These are phyloP conservation scores for Rhodotorula glutinis DNA, from an alignment of 1,284 basidiomycete genomes.

Conservation along the genomic window DNA sequence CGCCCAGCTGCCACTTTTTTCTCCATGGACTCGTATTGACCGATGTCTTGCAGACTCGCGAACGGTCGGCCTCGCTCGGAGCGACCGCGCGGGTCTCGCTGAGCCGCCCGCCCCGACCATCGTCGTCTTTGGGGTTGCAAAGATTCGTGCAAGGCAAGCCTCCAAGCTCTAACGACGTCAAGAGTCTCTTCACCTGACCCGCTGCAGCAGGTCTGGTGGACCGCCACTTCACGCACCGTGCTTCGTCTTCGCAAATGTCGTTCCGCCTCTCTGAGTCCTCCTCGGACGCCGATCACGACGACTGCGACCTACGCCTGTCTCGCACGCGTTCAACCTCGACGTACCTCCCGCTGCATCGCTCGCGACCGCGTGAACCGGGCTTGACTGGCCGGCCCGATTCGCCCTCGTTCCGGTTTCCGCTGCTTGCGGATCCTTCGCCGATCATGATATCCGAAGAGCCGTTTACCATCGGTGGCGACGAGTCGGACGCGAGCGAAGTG, in stretches of 20 bases:
- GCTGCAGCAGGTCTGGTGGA: conserved; percentile 17
- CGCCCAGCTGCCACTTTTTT: no score
- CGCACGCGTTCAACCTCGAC: neutral
- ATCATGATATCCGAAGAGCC: neutral
- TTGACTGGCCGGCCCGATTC: no score
- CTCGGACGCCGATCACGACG: neutral
- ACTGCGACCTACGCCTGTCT: neutral
- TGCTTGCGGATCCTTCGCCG: neutral
- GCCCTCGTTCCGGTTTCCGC: neutral
- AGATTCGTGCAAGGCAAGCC: conserved; percentile 14
- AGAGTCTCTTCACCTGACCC: neutral
- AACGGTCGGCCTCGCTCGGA: neutral
- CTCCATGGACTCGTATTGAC: no score
- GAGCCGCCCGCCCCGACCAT: neutral
- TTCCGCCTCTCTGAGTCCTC: conserved; percentile 13
- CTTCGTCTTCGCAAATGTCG: conserved; percentile 20
- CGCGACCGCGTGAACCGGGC: neutral
- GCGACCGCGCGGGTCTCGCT: neutral
- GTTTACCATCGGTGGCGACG: no score
- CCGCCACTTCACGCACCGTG: conserved; percentile 15
- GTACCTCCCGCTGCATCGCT: neutral
- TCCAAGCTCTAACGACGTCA: neutral
- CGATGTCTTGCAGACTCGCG: neutral
- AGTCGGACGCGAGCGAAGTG: no score
- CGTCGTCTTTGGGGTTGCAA: neutral